phyloP scores from a whole-genome alignment of 2,329 filamentous ascomycete genomes.

The Pseudofabraea citricarpa region DNA sequence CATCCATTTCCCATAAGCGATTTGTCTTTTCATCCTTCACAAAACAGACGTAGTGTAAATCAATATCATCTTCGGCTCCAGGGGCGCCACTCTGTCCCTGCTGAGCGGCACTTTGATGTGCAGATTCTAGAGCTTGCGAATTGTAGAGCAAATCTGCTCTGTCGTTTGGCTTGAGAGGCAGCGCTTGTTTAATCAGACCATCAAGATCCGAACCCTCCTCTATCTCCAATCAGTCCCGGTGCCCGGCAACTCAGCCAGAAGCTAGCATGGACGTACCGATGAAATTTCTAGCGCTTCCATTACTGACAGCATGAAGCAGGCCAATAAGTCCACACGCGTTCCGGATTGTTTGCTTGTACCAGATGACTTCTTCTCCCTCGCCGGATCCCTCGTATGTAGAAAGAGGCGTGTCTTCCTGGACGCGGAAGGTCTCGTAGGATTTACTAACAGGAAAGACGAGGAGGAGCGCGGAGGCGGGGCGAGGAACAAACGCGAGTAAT shows the following conservation, averaged over 20 bases:
- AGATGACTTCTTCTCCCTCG: constrained; percentile 69
- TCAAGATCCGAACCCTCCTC: constrained; percentile 41
- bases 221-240: constrained; percentile 55
- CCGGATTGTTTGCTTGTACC: constrained; percentile 93
- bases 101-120: constrained; percentile 81
- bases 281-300: constrained; percentile 76
- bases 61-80: constrained; percentile 68
- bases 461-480: constrained; percentile 82
- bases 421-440: constrained; percentile 74
- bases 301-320: constrained; percentile 75
- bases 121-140: constrained; percentile 69
- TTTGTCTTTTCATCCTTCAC: constrained; percentile 68
- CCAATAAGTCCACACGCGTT: constrained; percentile 95
- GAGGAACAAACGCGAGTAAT: constrained; percentile 82
- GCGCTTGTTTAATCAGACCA: constrained; percentile 63
- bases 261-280: constrained; percentile 88
- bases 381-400: constrained; percentile 65
- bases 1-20: constrained; percentile 68
- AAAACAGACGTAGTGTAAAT: constrained; percentile 95
- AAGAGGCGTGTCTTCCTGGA: constrained; percentile 64
- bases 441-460: constrained; percentile 87
- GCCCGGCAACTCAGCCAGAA: too few relatives aligned
- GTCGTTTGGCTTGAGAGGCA: constrained; percentile 59
- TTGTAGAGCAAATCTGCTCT: constrained; percentile 76
- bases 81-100: constrained; percentile 73